phyloP scores from a whole-genome alignment of 495 filamentous ascomycete genomes.

The Schizothecium vesticola region DNA sequence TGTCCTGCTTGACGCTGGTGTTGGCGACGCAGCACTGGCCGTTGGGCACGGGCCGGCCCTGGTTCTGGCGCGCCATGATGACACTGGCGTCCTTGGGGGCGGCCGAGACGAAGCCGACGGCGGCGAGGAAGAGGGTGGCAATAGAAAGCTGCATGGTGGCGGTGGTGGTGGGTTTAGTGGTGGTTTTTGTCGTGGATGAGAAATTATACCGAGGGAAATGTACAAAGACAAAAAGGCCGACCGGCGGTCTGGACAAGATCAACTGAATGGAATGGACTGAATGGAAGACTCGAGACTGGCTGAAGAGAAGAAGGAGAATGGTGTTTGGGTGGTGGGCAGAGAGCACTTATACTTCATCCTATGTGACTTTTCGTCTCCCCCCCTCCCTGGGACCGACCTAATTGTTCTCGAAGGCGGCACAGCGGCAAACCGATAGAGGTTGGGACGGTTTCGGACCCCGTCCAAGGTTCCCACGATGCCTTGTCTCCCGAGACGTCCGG shows the following conservation, averaged over 20 bases:
- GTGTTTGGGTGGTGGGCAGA: neutral
- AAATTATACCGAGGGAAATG: neutral
- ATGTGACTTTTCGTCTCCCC: neutral
- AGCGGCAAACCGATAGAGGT: neutral
- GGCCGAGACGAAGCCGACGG: slow-evolving; percentile 15
- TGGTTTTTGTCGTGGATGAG: neutral
- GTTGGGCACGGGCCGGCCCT: slow-evolving; percentile 24
- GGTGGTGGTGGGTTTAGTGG: slow-evolving; percentile 1
- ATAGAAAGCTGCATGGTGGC: slow-evolving; percentile 20
- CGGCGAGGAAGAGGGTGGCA: slow-evolving; percentile 20
- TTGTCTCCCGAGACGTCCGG: neutral
- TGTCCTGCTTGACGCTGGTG: slow-evolving; percentile 30
- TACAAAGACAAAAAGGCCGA: slow-evolving; percentile 1
- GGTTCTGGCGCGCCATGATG: slow-evolving; percentile 24
- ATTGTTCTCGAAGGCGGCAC: neutral
- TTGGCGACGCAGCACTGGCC: slow-evolving; percentile 30
- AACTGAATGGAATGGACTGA: slow-evolving; percentile 2
- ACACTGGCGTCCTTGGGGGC: slow-evolving; percentile 6
- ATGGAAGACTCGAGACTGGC: slow-evolving; percentile 4
- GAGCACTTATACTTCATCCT: neutral
- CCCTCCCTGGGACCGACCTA: neutral
- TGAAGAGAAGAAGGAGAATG: neutral
- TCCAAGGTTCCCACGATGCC: neutral
- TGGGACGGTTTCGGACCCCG: neutral
- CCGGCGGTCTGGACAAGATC: slow-evolving; percentile 6